Conservation (phyloP, 1,139 yeast species). For the Hemisphaericaspora xylanilytica region DNA sequence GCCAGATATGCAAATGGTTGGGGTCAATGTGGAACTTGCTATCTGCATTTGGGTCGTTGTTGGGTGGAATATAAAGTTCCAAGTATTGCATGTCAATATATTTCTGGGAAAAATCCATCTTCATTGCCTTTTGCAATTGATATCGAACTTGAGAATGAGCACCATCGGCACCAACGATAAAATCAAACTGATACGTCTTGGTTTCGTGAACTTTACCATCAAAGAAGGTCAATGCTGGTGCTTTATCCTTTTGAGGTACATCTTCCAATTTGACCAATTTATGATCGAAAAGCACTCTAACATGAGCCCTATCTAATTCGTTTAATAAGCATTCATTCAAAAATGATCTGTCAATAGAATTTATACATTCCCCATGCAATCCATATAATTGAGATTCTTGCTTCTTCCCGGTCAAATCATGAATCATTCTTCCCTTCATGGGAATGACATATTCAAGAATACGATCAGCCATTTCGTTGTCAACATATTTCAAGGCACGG, state of each 20-base stretch:
- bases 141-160: conserved; percentile 73
- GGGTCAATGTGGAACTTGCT: conserved; percentile 55
- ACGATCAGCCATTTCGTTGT: conserved; percentile 52
- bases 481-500: conserved; percentile 62
- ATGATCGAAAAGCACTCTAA: conserved; percentile 54
- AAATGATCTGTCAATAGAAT: conserved; percentile 76
- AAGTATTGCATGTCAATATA: conserved; percentile 83
- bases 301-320: conserved; percentile 50
- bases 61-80: conserved; percentile 73
- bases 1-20: conserved; percentile 91
- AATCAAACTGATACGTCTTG: conserved; percentile 44
- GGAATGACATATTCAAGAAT: conserved; percentile 68
- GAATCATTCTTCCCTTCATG: conserved; percentile 90
- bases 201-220: conserved; percentile 15
- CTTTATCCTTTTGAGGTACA: conserved; percentile 19
- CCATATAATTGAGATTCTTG: conserved; percentile 77
- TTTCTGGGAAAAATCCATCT: conserved; percentile 73
- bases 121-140: conserved; percentile 61
- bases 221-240: conserved; percentile 27
- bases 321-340: conserved; percentile 64
- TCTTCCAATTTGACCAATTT: conserved; percentile 46
- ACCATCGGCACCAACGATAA: conserved; percentile 84
- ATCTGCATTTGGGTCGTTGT: conserved; percentile 19
- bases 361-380: conserved; percentile 78
- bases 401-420: conserved; percentile 57